Base-by-base conservation (phyloP, 371 early-diverging fungal genomes). In the Syncephalastrum racemosum region DNA sequence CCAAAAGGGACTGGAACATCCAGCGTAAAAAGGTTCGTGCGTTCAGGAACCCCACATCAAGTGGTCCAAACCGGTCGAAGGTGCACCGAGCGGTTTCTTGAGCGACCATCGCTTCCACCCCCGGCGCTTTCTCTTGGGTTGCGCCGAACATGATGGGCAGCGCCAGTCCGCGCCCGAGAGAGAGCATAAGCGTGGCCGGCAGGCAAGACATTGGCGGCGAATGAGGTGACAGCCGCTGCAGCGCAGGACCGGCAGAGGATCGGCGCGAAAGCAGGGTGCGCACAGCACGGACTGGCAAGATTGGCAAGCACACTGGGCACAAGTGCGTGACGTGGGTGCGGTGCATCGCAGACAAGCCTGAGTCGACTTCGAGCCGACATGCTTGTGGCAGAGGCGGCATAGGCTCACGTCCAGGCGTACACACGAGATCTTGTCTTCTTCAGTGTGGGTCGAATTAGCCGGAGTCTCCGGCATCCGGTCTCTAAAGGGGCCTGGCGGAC, bases 351-450 rank as follows among this genome's bases (percentile, higher is more conserved):
- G 45, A 25, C 59, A 59, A 6, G 47, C 27, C 23, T 36, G 23
- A 15, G 31, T 40, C 24, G 23, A 31, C 2, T 22, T 46, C 6
- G 45, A 13, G 19, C 53, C 40, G 44, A 59, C 59, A 24, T 59
- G 51, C 40, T 47, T 44, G 47, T 59, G 47, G 20, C 59, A 59
- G 19, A 52, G 59, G 15, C 36, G 53, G 42, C 59, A 59, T 4
- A 47, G 59, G 16, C 45, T 18, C 1, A 59, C 22, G 25, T 59
- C 59, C 46, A 44, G 27, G 27, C 46, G 18, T 44, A 40, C 15
- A 36, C 40, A 15, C 0, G 27, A 4, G 4, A 44, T 18, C 16
- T 31, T 44, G 16, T 50, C 16, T 50, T 42, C 16, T 52, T 59
- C 53, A 31, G 52, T 52, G 19, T 46, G 46, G 46, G 53, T 46